Conservation (phyloP, 441 rosid genomes). For the Populus hybrid region DNA sequence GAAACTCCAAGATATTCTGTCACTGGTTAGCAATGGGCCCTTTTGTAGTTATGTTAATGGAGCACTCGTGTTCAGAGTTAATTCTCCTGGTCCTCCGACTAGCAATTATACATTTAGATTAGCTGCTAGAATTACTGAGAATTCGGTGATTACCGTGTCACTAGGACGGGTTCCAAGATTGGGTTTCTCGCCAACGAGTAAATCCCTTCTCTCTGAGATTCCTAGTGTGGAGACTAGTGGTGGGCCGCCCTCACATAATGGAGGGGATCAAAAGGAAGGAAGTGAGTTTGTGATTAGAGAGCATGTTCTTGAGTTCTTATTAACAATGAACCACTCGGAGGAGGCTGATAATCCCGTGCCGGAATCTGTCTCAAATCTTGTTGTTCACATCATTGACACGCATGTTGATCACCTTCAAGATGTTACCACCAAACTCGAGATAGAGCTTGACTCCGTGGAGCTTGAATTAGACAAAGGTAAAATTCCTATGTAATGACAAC, state of each 20-base stretch:
- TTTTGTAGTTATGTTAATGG: constrained; percentile 88
- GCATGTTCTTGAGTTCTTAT: constrained; percentile 89
- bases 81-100: constrained; percentile 80
- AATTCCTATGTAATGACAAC: background rate
- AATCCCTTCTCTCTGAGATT: constrained; percentile 83
- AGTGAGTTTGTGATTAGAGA: constrained; percentile 75
- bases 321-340: constrained; percentile 98
- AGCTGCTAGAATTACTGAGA: constrained; percentile 83
- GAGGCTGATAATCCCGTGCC: constrained; percentile 98
- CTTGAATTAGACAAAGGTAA: constrained; percentile 86
- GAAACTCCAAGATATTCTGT: constrained; percentile 91
- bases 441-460: constrained; percentile 83
- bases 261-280: constrained; percentile 50
- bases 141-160: constrained; percentile 86
- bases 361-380: constrained; percentile 73
- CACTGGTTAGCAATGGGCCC: constrained; percentile 95
- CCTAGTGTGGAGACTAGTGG: constrained; percentile 64
- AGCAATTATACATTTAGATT: constrained; percentile 77
- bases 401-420: constrained; percentile 95
- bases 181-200: constrained; percentile 75
- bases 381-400: constrained; percentile 78
- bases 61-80: constrained; percentile 88
- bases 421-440: constrained; percentile 79
- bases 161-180: constrained; percentile 86
- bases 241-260: constrained; percentile 27